phyloP scores from a whole-genome alignment of 2,329 filamentous ascomycete genomes.

The Diaporthe aspalathi region DNA sequence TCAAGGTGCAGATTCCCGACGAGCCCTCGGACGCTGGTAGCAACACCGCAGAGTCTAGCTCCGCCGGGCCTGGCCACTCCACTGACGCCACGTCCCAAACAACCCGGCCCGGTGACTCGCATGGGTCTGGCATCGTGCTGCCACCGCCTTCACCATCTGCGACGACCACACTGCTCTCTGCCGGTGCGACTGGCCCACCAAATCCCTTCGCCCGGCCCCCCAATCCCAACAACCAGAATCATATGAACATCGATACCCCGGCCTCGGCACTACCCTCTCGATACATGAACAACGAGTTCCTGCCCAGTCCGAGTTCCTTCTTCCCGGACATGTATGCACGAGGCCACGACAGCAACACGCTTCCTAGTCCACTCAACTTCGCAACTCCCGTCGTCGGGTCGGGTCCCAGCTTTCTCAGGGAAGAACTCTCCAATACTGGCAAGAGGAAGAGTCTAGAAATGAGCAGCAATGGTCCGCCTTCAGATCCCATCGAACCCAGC shows the following conservation, averaged over 20 bases:
- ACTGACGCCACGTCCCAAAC: conserved; percentile 69
- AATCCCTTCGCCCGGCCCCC: conserved; percentile 94
- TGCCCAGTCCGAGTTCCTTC: conserved; percentile 92
- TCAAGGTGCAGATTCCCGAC: conserved; percentile 95
- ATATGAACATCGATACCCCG: conserved; percentile 76
- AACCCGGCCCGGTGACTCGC: conserved; percentile 64
- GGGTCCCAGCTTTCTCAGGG: conserved; percentile 72
- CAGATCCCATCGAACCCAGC: conserved; percentile 55
- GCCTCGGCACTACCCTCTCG: conserved; percentile 94
- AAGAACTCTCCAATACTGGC: conserved; percentile 56
- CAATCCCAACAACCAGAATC: conserved; percentile 61
- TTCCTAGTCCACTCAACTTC: conserved; percentile 93
- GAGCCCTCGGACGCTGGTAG: conserved; percentile 80
- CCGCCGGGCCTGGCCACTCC: conserved; percentile 66
- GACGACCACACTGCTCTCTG: conserved; percentile 80
- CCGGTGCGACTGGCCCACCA: conserved; percentile 89
- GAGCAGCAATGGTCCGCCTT: conserved; percentile 52
- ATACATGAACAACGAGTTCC: conserved; percentile 87
- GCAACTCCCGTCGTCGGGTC: conserved; percentile 79
- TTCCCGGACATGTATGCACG: conserved; percentile 91
- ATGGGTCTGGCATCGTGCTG: conserved; percentile 79
- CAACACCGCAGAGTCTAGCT: conserved; percentile 77
- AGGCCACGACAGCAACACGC: conserved; percentile 80
- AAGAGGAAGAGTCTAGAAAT: conserved; percentile 70
- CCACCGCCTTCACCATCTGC: conserved; percentile 94